Evolutionary conservation across 2,329 filamentous ascomycete species (phyloP).

Genomic region (Colletotrichum godetiae): DNA sequence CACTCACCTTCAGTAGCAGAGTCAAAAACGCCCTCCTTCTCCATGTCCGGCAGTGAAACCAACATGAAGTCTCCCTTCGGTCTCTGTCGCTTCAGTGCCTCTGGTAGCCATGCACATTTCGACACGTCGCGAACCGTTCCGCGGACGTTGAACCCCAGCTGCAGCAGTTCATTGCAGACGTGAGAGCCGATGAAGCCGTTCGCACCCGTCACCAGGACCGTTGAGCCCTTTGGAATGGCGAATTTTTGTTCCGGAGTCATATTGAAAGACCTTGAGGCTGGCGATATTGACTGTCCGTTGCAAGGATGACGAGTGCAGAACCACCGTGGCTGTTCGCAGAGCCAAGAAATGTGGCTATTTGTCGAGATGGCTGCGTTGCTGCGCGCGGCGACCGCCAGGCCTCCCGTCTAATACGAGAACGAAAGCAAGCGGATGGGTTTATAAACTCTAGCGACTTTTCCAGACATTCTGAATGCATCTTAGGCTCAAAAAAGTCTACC

Average conservation of each 20-base stretch:
- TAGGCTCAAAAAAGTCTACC: neutral
- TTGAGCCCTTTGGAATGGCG: slow-evolving; percentile 22
- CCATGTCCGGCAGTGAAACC: slow-evolving; percentile 47
- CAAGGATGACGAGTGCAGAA: neutral
- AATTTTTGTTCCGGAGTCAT: slow-evolving; percentile 24
- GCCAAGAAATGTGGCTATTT: neutral
- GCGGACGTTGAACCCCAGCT: slow-evolving; percentile 49
- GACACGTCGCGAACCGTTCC: slow-evolving; percentile 50
- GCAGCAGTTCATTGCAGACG: slow-evolving; percentile 49
- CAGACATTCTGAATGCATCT: neutral
- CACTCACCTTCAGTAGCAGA: slow-evolving; percentile 42
- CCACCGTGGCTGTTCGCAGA: neutral
- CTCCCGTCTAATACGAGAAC: neutral
- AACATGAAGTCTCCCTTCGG: slow-evolving; percentile 46
- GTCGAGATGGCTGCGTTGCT: neutral
- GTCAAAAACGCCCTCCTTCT: slow-evolving; percentile 39
- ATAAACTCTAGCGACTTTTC: neutral
- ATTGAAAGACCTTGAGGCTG: slow-evolving; percentile 2
- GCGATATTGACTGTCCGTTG: neutral
- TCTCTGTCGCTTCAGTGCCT: slow-evolving; percentile 44
- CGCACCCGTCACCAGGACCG: slow-evolving; percentile 53
- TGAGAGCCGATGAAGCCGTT: slow-evolving; percentile 57
- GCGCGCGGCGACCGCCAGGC: neutral
- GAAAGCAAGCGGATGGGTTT: slow-evolving; percentile 6
- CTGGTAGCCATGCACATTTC: slow-evolving; percentile 43